Conservation (phyloP, 768 basidiomycete species). For the Naematelia encephala region DNA sequence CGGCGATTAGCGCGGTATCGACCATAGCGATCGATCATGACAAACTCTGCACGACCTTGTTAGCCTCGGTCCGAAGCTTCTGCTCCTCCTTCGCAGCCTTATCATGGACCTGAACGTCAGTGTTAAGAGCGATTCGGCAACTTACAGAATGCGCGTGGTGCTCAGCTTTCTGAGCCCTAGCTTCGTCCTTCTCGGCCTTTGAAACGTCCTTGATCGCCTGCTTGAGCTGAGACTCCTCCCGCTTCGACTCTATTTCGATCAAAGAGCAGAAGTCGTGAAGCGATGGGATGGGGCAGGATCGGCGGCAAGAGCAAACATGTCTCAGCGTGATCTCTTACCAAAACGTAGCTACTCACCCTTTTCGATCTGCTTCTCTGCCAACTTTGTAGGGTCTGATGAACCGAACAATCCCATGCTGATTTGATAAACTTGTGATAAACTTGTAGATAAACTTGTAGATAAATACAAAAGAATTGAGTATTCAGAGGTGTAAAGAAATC, state of each 20-base stretch:
- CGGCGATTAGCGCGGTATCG: constrained; percentile 6
- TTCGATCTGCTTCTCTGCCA: constrained; percentile 41
- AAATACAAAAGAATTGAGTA: no score
- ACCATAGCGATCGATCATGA: constrained; percentile 3
- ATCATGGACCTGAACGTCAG: constrained; percentile 51
- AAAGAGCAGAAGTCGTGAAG: not conserved
- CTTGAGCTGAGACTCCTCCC: constrained; percentile 59
- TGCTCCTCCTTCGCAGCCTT: constrained; percentile 59
- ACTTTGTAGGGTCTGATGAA: constrained; percentile 35
- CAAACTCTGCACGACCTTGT: constrained; percentile 56
- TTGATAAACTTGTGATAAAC: no score
- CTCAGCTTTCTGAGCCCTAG: constrained; percentile 57
- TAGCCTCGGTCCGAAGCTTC: constrained; percentile 56
- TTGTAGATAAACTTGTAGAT: no score
- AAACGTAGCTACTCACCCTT: constrained; percentile 29
- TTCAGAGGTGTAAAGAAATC: no score
- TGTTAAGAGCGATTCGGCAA: not conserved
- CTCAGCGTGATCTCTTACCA: not conserved
- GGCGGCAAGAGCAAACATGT: not conserved
- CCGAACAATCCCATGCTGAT: constrained; percentile 44
- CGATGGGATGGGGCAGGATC: not conserved
- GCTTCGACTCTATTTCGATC: constrained; percentile 27
- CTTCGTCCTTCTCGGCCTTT: constrained; percentile 58
- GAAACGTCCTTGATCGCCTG: constrained; percentile 59
- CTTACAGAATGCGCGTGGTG: constrained; percentile 21